Conservation (phyloP, 169 alveolate species). For the Babesia gibsoni region DNA sequence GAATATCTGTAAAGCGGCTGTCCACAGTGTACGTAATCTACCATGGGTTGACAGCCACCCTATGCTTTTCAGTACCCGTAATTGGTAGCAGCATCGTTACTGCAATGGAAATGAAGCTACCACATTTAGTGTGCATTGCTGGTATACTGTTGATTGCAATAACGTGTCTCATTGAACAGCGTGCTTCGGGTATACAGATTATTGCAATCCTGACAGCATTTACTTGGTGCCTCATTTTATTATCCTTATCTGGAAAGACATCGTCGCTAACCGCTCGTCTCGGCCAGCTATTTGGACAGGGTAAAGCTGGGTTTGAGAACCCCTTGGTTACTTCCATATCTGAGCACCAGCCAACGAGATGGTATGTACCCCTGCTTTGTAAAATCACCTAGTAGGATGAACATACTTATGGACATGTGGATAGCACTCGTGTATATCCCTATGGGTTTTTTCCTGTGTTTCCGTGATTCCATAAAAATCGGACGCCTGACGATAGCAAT, state of each 20-base stretch:
- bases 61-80: slow-evolving; percentile 95
- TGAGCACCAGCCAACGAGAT: slow-evolving; percentile 99
- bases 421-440: slow-evolving; percentile 53
- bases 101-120: slow-evolving; percentile 94
- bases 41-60: slow-evolving; percentile 89
- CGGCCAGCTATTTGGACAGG: slow-evolving; percentile 94
- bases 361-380: slow-evolving; percentile 90
- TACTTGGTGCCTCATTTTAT: background rate
- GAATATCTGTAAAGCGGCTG: slow-evolving; percentile 83
- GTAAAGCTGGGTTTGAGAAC: slow-evolving; percentile 91
- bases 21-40: slow-evolving; percentile 89
- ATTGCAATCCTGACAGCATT: background rate
- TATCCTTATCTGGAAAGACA: slow-evolving; percentile 72
- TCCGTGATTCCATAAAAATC: slow-evolving; percentile 11
- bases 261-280: slow-evolving; percentile 94
- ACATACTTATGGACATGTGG: slow-evolving; percentile 68
- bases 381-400: slow-evolving; percentile 25
- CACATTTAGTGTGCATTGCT: slow-evolving; percentile 91
- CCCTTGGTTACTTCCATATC: slow-evolving; percentile 98
- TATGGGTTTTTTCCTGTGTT: slow-evolving; percentile 60
- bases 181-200: background rate
- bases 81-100: slow-evolving; percentile 87
- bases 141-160: slow-evolving; percentile 57
- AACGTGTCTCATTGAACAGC: background rate
- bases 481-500: slow-evolving; percentile 53